Base-by-base conservation (phyloP, 192 early-diverging fungal species). In the Geosiphon pyriformis region DNA sequence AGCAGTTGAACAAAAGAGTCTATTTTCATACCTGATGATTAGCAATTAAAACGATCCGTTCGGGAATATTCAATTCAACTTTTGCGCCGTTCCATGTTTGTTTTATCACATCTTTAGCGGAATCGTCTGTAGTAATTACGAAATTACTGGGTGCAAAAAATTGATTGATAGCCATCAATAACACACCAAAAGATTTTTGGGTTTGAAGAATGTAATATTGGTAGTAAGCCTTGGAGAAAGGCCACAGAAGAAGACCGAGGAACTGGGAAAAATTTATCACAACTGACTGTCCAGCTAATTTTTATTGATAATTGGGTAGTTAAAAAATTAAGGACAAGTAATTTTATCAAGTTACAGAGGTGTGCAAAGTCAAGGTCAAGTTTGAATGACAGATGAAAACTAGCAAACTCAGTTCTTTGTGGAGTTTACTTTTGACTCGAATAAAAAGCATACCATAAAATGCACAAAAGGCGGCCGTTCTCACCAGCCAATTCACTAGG, bases 11-110 rank as follows among this genome's bases (percentile, higher is more conserved):
- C 37, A 53, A 25, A 29, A 26, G 17, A 26, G 15, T 23, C 32
- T 7, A 18, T 29, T 15, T 59, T 35, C 8, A 17, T 48, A 83
- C 83, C 72, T 85, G 83, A 71, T 85, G 83, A 69, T 85, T 85
- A 17, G 79, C 70, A 49, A 83, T 78, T 20, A 81, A 51, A n/a
- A 83, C 60, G 32, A 76, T 61, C 11, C 80, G 61, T 4, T 78
- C 68, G 0, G 83, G 83, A 62, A 85, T 73, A 37, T 77, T 62
- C 52, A 85, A 33, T 2, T 72, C 32, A 8, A 60, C 49, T 29
- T 73, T 55, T 59, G 52, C 70, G 35, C n/a, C 65, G 17, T 53
- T 68, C 33, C 56, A 67, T 3, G 17, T 52, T 15, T 52, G 18
- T 42, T 71, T 70, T 15, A 70, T 50, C 25, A 76, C 46, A n/a